phyloP scores from a whole-genome alignment of 2,329 filamentous ascomycete genomes.

The Chalaropsis ovoidea region DNA sequence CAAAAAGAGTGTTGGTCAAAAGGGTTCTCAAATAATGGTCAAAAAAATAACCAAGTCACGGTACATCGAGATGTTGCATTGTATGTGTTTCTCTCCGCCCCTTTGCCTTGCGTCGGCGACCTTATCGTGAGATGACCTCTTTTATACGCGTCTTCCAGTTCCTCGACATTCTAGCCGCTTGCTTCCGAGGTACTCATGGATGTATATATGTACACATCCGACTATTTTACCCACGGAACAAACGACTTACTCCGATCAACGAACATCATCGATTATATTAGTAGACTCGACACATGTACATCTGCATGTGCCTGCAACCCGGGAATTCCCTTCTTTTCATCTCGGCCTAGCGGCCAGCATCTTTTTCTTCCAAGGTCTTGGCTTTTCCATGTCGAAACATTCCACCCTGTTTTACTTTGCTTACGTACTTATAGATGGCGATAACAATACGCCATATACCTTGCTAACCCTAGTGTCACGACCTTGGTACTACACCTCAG shows the following conservation, averaged over 20 bases:
- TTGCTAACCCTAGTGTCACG: background rate
- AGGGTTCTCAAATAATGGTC: background rate
- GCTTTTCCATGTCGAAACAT: background rate
- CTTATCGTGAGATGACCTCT: background rate
- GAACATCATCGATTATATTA: background rate
- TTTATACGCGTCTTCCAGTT: background rate
- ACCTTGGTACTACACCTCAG: background rate
- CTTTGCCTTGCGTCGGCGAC: background rate
- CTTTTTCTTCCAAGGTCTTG: background rate
- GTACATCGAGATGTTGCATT: no score
- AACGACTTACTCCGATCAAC: no score
- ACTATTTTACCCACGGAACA: no score
- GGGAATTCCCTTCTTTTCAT: slow-evolving; percentile 12
- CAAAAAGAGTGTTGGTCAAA: background rate
- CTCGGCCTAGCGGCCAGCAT: background rate
- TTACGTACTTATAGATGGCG: background rate
- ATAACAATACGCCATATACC: background rate
- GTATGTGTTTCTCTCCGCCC: no score
- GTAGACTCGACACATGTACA: background rate
- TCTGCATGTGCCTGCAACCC: background rate
- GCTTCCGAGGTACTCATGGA: no score
- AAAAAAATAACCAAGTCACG: no score
- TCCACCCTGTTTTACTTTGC: background rate
- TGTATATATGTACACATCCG: no score
- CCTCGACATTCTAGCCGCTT: background rate